Evolutionary conservation across 441 rosid genomes (phyloP), one percentile per base, ranked within the genome.

Genomic region (Metrosideros polymorpha): DNA sequence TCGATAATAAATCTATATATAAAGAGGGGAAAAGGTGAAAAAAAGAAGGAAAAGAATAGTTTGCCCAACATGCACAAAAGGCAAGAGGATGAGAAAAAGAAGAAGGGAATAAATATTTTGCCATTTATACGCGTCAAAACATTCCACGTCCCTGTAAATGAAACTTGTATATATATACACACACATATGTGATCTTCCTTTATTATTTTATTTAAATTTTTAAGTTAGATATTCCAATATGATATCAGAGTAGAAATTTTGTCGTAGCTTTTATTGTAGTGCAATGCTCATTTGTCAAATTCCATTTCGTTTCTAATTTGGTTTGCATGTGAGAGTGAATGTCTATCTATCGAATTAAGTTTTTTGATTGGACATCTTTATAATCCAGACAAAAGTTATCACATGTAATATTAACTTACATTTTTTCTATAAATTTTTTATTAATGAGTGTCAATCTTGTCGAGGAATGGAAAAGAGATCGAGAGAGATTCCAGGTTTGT

Each of bases 201-300:
- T 13, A 18, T 25, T 8, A 8, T 18, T 35, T 63, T 17, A 32
- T 63, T 32, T 18, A 32, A 63, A 0, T 18, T 32, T 63, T 63
- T 32, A 10, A 1, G 12, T 63, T 30, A 63, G 7, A 18, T 19
- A 30, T 17, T 63, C 6, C 12, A 17, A 30, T 5, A 1, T 0
- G 12, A 1, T 30, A 66, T 35, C 2, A 1, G 0, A 19, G 24
- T 66, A 6, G n/a, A 0, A 4, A 3, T 35, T 12, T 5, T 35
- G 13, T 13, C 12, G 3, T 0, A 10, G 3, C 76, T 71, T 39
- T 10, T 35, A 24, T 19, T 19, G 6, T 2, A 9, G 42, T 35
- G 15, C 0, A 7, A 8, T 22, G 42, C 15, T 71, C 5, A 0
- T 35, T 35, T 35, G 7, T 66, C n/a, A 5, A 35, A 35, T 66